Evolutionary conservation across 441 rosid genomes (phyloP).

Genomic region (Gossypium gossypioides): DNA sequence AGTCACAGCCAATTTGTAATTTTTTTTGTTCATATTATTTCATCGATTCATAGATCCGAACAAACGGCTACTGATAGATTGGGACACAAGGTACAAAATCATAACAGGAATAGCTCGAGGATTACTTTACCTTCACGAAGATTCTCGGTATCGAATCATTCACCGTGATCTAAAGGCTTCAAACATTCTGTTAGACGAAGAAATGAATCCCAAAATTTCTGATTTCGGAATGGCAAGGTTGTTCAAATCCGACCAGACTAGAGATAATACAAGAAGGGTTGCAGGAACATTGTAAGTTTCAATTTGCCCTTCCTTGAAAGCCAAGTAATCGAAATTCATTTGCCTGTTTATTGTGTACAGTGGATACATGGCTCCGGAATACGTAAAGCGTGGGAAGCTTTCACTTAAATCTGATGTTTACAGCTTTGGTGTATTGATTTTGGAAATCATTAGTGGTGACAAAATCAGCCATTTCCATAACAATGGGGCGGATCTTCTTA

Average conservation of each 20-base stretch:
- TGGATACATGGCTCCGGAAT: constrained; percentile 29
- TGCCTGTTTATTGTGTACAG: neutral
- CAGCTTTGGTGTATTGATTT: constrained; percentile 28
- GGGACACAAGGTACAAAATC: constrained; percentile 10
- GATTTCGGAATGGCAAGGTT: constrained; percentile 19
- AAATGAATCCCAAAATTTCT: constrained; percentile 17
- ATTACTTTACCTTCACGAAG: constrained; percentile 23
- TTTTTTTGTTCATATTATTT: too few relatives aligned
- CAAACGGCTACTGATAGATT: neutral
- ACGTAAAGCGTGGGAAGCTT: constrained; percentile 20
- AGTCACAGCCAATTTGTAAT: too few relatives aligned
- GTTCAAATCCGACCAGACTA: neutral
- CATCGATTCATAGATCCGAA: neutral
- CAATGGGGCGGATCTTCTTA: constrained; percentile 2
- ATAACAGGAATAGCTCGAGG: constrained; percentile 3
- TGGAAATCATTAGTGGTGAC: constrained; percentile 25
- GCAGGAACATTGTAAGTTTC: constrained; percentile 18
- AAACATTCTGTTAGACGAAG: constrained; percentile 17
- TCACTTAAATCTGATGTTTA: constrained; percentile 24
- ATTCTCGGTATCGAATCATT: constrained; percentile 15
- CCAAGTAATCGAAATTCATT: too few relatives aligned
- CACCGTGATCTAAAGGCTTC: constrained; percentile 19
- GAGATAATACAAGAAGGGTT: neutral
- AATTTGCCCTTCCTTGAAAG: too few relatives aligned
- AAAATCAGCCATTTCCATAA: neutral